Evolutionary conservation across 202 grass and related monocot genomes (phyloP), one percentile per base, ranked within the genome.

Genomic region (Bolboschoenoplectus hybrid): DNA sequence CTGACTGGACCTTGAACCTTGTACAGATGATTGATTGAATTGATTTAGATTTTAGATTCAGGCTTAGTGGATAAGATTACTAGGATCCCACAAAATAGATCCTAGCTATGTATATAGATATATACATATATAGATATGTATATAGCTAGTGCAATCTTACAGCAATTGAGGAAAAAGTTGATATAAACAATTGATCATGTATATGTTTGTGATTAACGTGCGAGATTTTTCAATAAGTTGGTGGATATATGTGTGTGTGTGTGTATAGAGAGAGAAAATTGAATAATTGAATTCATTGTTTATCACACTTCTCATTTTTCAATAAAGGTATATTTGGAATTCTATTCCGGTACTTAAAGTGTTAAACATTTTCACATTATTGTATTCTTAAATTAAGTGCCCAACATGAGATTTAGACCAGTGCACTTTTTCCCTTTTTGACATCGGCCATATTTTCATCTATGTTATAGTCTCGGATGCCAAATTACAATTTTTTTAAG

Each of bases 11-110:
- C 52, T 79, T 79, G 14, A 79, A 79, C 20, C 4, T 58, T 38
- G 73, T 53, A 55, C 73, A 47, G n/a, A 20, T 47, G 16, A n/a
- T 8, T 60, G 12, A 35, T 61, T 80, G 73, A 80, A 14, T 43
- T 79, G 52, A 79, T 60, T 20, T 71, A 40, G 12, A 71, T 45
- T 70, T 56, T 56, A 78, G 44, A 26, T 9, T 72, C 7, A 50
- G 8, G 1, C 6, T 51, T 74, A 32, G 70, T 78, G 19, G 75
- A 80, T 80, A 80, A 80, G 75, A 80, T 80, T 80, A 80, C 52
- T 41, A 43, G 75, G 75, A 80, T 80, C 75, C 75, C 75, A 80
- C 75, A 80, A 60, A 19, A 80, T 80, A 57, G 52, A 53, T 40
- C 8, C 14, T 80, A 26, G 26, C 26, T 26, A 26, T 26, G 0